A percentile compares a stretch with the other conserved stretches of the same genome.
Conservation (phyloP, 306 rosid genomes). For the Castanopsis chinensis region DNA sequence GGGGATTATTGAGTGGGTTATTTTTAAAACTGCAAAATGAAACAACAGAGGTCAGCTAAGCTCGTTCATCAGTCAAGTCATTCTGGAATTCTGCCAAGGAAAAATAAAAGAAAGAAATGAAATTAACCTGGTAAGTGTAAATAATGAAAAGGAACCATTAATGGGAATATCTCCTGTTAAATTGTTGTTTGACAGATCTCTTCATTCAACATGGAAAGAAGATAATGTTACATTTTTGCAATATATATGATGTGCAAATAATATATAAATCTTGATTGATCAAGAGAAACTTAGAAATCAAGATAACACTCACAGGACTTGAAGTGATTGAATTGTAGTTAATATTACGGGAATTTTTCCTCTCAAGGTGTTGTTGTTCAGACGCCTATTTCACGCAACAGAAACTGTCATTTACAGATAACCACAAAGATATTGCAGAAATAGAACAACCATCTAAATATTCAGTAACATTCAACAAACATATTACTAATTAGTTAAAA, state of each 20-base stretch:
- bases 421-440: conserved; percentile 13
- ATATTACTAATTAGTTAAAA: background rate
- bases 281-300: conserved; percentile 10
- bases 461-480: background rate
- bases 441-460: conserved; percentile 14
- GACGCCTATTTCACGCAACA: conserved; percentile 70
- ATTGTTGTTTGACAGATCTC: conserved; percentile 80
- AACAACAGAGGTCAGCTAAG: conserved; percentile 25
- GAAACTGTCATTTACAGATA: conserved; percentile 31
- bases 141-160: conserved; percentile 78
- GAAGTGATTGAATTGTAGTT: conserved; percentile 54
- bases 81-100: background rate
- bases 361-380: conserved; percentile 76
- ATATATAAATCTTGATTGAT: background rate
- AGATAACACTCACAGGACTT: conserved; percentile 85
- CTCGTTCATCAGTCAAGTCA: background rate
- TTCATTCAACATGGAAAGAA: conserved; percentile 36
- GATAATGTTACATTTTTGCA: conserved; percentile 26
- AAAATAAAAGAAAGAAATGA: conserved; percentile 6
- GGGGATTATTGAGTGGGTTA: conserved; percentile 27
- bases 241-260: conserved; percentile 9
- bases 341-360: conserved; percentile 62
- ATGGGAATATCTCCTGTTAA: conserved; percentile 62
- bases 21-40: conserved; percentile 58
- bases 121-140: conserved; percentile 87